These are phyloP conservation scores for Podila verticillata DNA, from an alignment of 192 early-diverging fungal genomes.

Conservation along the genomic window DNA sequence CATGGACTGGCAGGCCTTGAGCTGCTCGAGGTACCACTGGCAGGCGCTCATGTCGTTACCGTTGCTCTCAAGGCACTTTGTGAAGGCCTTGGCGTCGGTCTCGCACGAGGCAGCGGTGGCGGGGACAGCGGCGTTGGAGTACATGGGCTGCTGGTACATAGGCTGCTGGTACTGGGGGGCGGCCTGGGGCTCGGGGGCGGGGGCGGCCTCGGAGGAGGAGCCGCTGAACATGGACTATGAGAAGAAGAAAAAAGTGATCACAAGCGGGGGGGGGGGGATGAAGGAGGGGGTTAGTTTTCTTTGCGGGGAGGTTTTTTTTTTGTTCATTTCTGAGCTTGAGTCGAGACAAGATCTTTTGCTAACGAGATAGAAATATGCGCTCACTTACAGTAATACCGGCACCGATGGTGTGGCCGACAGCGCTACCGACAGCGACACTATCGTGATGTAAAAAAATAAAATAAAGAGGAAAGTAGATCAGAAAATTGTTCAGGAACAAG, in stretches of 20 bases:
- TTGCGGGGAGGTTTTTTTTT: neutral
- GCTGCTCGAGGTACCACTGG: constrained; percentile 91
- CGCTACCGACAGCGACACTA: constrained; percentile 88
- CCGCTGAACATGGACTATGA: constrained; percentile 62
- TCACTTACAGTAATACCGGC: constrained; percentile 88
- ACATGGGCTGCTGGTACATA: constrained; percentile 54
- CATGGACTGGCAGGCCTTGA: constrained; percentile 74
- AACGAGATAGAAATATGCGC: constrained; percentile 49
- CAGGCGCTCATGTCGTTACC: constrained; percentile 83
- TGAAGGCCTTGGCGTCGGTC: constrained; percentile 85
- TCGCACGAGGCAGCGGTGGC: constrained; percentile 61
- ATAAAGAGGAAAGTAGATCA: neutral
- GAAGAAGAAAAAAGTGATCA: too few relatives aligned
- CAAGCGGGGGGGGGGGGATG: neutral
- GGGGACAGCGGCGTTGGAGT: constrained; percentile 43
- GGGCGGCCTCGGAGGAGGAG: constrained; percentile 50
- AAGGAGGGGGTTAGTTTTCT: neutral
- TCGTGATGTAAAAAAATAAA: constrained; percentile 2
- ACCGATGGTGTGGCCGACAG: constrained; percentile 88
- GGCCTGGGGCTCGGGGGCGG: constrained; percentile 47
- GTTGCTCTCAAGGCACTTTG: constrained; percentile 86
- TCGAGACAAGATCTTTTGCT: neutral
- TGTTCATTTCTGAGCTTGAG: constrained; percentile 57
- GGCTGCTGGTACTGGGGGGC: constrained; percentile 33
- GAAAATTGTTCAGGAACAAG: neutral